Conservation (phyloP, 306 rosid species). For the Vigna angularis region DNA sequence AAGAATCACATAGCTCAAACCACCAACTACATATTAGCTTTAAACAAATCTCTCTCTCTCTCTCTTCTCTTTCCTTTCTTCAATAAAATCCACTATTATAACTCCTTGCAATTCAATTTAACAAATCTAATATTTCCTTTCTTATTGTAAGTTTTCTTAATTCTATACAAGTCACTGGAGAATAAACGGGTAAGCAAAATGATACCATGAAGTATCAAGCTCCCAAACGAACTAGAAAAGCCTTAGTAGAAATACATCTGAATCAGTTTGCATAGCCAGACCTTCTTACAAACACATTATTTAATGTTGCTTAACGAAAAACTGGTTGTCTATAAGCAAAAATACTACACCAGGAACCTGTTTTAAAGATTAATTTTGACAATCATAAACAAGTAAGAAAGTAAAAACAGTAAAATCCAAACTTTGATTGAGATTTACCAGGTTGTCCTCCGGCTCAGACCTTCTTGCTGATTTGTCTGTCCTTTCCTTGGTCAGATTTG, state of each 20-base stretch:
- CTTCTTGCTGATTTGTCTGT: conserved; percentile 49
- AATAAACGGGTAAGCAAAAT: conserved; percentile 5
- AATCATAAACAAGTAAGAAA: conserved; percentile 14
- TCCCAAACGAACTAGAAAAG: neutral
- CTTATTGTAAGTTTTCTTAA: conserved; percentile 30
- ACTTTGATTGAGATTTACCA: conserved; percentile 56
- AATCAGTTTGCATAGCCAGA: conserved; percentile 21
- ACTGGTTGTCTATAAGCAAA: conserved; percentile 28
- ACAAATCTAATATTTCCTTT: conserved; percentile 3
- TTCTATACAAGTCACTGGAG: neutral
- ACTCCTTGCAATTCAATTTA: neutral
- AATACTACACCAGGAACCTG: conserved; percentile 24
- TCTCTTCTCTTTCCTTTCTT: conserved; percentile 8
- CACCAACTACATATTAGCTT: conserved; percentile 1
- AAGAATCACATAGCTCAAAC: conserved; percentile 17
- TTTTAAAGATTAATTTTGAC: conserved; percentile 4
- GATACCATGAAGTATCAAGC: conserved; percentile 9
- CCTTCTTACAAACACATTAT: conserved; percentile 15
- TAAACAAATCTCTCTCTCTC: neutral
- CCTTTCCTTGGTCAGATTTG: conserved; percentile 55
- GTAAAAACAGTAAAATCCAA: conserved; percentile 18
- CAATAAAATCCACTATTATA: conserved; percentile 13
- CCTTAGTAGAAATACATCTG: conserved; percentile 13
- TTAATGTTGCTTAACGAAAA: conserved; percentile 19
- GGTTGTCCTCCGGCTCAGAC: conserved; percentile 58